These are phyloP conservation scores for Cyberlindnera americana DNA, from an alignment of 805 yeast genomes.

Conservation along the genomic window DNA sequence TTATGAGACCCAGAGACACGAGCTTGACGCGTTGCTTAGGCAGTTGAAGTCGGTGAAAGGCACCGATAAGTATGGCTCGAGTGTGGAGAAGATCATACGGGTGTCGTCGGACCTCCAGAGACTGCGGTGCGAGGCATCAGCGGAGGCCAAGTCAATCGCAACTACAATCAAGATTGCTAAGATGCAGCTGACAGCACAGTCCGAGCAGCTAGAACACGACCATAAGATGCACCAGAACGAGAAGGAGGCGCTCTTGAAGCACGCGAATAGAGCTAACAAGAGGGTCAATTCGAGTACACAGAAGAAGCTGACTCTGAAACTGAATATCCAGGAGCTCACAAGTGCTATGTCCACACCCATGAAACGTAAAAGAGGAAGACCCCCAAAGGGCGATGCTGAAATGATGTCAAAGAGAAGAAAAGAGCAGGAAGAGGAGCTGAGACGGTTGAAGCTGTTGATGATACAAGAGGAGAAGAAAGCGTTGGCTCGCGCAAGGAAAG, in stretches of 20 bases:
- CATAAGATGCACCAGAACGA: conserved; percentile 25
- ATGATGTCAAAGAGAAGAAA: background rate
- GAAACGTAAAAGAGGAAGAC: conserved; percentile 9
- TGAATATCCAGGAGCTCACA: conserved; percentile 3
- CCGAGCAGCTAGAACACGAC: conserved; percentile 26
- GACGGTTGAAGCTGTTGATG: background rate
- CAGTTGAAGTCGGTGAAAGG: conserved; percentile 9
- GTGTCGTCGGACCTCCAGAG: conserved; percentile 20
- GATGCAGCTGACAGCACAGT: conserved; percentile 21
- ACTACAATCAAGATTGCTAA: conserved; percentile 24
- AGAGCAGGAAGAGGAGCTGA: background rate
- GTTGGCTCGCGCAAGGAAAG: background rate
- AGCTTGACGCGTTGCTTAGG: conserved; percentile 17
- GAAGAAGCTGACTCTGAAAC: conserved; percentile 4
- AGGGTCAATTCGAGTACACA: conserved; percentile 16
- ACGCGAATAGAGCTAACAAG: conserved; percentile 21
- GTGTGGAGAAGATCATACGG: conserved; percentile 5
- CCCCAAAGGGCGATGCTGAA: background rate
- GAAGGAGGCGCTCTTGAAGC: conserved; percentile 15
- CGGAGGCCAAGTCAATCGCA: conserved; percentile 27
- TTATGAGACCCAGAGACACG: conserved; percentile 16
- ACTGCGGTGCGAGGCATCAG: conserved; percentile 29
- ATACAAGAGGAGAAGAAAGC: background rate
- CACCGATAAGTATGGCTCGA: conserved; percentile 8
- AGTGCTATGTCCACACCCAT: background rate